A percentile compares a stretch with the other conserved stretches of the same genome.
Conservation (phyloP, 371 early-diverging fungal genomes). For the Rhizomucor miehei region DNA sequence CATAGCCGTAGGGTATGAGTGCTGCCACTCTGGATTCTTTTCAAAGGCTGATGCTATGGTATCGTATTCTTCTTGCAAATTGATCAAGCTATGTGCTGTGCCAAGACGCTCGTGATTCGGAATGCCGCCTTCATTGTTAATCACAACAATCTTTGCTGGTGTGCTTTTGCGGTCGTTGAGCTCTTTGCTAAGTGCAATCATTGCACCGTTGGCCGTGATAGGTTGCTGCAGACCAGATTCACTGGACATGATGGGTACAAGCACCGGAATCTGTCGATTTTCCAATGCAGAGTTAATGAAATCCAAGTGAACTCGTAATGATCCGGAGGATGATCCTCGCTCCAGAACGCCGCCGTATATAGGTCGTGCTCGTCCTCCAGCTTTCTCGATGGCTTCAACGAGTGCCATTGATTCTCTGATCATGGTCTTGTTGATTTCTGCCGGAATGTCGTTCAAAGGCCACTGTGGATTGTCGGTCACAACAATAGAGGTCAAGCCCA, state of each 20-base stretch:
- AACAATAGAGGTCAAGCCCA: slow-evolving; percentile 73
- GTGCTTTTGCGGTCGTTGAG: slow-evolving; percentile 9
- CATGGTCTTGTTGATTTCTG: slow-evolving; percentile 44
- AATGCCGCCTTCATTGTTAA: slow-evolving; percentile 50
- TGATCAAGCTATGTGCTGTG: slow-evolving; percentile 48
- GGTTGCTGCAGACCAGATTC: slow-evolving; percentile 24
- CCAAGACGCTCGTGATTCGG: slow-evolving; percentile 45
- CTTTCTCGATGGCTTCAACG: slow-evolving; percentile 70
- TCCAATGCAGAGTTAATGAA: slow-evolving; percentile 39
- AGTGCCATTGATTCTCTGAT: slow-evolving; percentile 58
- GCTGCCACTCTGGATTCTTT: slow-evolving; percentile 22
- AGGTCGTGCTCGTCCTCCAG: slow-evolving; percentile 75
- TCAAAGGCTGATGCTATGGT: slow-evolving; percentile 29
- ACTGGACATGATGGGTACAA: slow-evolving; percentile 35
- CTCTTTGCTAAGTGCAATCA: slow-evolving; percentile 27
- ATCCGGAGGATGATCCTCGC: slow-evolving; percentile 8
- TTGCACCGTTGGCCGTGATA: slow-evolving; percentile 24
- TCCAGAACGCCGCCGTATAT: slow-evolving; percentile 39
- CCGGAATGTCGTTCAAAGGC: slow-evolving; percentile 18
- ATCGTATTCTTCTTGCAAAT: slow-evolving; percentile 44
- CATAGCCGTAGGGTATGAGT: slow-evolving; percentile 20
- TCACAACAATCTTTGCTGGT: slow-evolving; percentile 34
- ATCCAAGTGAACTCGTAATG: slow-evolving; percentile 29
- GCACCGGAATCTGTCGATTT: slow-evolving; percentile 40
- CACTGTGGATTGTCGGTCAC: slow-evolving; percentile 60